A percentile compares a stretch with the other conserved stretches of the same genome.
Conservation (phyloP, 169 alveolate genomes). For the Cryptosporidium meleagridis region DNA sequence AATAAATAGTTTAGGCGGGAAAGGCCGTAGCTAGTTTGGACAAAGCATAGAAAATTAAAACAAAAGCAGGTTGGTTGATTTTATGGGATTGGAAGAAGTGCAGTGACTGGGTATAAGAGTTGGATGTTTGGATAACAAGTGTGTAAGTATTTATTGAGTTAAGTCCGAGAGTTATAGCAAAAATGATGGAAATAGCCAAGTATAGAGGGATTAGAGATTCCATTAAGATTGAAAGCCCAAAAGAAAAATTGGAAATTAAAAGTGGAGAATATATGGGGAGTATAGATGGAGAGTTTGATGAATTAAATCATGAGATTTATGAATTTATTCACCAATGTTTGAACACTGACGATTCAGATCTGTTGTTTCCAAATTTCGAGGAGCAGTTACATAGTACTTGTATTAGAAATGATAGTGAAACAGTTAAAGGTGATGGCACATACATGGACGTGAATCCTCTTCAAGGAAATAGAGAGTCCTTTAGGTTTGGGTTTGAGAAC, state of each 20-base stretch:
- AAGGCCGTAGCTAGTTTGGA: neutral
- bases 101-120: neutral
- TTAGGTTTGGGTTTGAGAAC: conserved; percentile 2
- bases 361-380: conserved; percentile 7
- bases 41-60: neutral
- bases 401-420: neutral
- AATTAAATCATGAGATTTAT: conserved; percentile 60
- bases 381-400: neutral
- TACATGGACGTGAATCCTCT: neutral
- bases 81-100: neutral
- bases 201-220: conserved; percentile 3
- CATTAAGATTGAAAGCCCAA: conserved; percentile 5
- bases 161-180: neutral
- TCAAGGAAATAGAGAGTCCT: neutral
- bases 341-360: conserved; percentile 48
- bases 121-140: neutral
- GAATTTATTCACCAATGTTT: conserved; percentile 64
- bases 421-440: neutral
- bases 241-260: neutral
- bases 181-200: conserved; percentile 25
- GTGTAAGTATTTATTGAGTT: neutral
- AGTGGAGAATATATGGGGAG: neutral
- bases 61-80: conserved; percentile 1
- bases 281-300: conserved; percentile 70
- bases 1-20: conserved; percentile 30